Base-by-base conservation (phyloP, 805 yeast genomes). In the Candida dajiaensis region DNA sequence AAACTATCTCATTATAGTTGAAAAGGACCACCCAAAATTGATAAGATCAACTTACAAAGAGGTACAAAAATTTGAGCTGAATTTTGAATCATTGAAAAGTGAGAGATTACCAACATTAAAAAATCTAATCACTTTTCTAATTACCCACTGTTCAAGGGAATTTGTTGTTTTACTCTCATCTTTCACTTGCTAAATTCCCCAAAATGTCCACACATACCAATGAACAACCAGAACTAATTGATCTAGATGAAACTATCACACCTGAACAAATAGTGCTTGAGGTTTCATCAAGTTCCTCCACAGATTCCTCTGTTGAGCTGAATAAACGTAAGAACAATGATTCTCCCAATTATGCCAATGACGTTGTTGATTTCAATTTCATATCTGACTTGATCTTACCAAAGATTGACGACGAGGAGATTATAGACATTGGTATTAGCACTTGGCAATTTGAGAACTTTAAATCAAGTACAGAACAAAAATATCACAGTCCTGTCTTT, bases 401-500 rank as follows among this genome's bases (percentile, higher is more conserved):
- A 18, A 39, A 51, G 1, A 25, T 58, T 12, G 59, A 56, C 13
- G 68, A 70, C 41, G 70, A 69, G 42, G 62, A 61, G 18, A 53
- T 55, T 3, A 47, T 52, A 1, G 63, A 50, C 2, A 62, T 61
- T 23, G 70, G 67, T 0, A 57, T 57, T 33, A 50, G 53, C 48
- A 71, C 76, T 0, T 73, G 77, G 75, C 60, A 66, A 29, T 66
- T 73, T 36, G 45, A 53, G 1, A 65, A 70, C 43, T 63, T 52
- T 48, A 52, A 44, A 35, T 38, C 48, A 0, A 48, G 70, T 0
- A 48, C 54, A 3, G 64, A 57, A 6, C 51, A 61, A 15, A 65
- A 62, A 33, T 62, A 48, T 8, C 52, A 50, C 19, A 69, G 81
- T 46, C 72, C 79, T 0, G 59, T 63, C 18, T 81, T 80, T 52